Evolutionary conservation across 192 early-diverging fungal species (phyloP).

Genomic region (Coemansia sp.): DNA sequence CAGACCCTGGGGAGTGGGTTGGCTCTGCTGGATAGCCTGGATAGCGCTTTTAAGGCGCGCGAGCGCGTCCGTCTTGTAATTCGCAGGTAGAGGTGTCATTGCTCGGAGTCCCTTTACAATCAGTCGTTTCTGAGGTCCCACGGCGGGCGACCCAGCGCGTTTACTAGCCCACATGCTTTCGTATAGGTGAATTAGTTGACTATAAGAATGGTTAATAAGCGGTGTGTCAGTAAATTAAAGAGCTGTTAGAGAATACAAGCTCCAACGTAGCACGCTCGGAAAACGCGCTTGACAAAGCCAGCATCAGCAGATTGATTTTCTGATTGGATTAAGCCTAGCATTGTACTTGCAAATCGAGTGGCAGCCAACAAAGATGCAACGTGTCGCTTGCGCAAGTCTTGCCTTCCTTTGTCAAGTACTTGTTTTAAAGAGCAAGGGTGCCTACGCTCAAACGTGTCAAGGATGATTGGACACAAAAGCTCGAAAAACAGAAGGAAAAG

Average conservation of each 20-base stretch:
- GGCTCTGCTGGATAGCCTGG: constrained; percentile 65
- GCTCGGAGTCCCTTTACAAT: constrained; percentile 36
- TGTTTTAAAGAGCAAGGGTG: not conserved
- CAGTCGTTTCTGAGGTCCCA: constrained; percentile 40
- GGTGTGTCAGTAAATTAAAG: not conserved
- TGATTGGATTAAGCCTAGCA: too few relatives aligned
- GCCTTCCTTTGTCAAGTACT: not conserved
- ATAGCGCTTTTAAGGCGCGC: constrained; percentile 65
- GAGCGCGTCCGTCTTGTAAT: constrained; percentile 68
- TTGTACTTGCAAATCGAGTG: too few relatives aligned
- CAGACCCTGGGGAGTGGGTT: constrained; percentile 64
- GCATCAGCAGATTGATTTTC: not conserved
- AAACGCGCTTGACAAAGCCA: not conserved
- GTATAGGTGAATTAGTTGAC: not conserved
- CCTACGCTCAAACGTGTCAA: not conserved
- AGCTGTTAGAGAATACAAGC: not conserved
- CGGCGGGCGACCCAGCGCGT: constrained; percentile 26
- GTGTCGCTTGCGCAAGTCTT: not conserved
- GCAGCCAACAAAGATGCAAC: too few relatives aligned
- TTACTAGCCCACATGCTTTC: constrained; percentile 46
- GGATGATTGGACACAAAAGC: too few relatives aligned
- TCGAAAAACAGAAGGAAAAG: too few relatives aligned
- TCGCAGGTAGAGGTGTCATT: constrained; percentile 57
- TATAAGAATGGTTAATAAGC: not conserved
- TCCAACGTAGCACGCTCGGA: not conserved